Evolutionary conservation across 208 protist genomes (phyloP), one percentile per base, ranked within the genome.

Genomic region (Acanthamoeba triangularis): DNA sequence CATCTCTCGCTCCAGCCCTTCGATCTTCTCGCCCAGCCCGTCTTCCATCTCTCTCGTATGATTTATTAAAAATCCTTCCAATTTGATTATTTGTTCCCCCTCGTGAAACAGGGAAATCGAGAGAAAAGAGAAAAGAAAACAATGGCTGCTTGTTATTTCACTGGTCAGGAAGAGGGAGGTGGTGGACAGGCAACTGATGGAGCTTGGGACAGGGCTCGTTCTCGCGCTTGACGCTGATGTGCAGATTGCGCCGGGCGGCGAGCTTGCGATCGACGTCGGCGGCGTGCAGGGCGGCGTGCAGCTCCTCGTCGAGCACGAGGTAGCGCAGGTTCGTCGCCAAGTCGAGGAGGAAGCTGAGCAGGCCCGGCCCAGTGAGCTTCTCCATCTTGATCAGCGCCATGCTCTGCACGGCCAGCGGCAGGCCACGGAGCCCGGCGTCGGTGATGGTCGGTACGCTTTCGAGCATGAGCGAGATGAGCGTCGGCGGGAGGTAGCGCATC

Each of bases 131-230:
- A 59, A 59, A 59, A 59, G 0, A 25, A 25, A 14, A 33, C 0
- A 37, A 3, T 1, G n/a, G n/a, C 4, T 4, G n/a, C 30, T 16
- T 33, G 28, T 25, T 33, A 23, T 10, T 13, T 35, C 28, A 72
- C 30, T 72, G 65, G 8, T n/a, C 33, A 7, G 33, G 69, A 16
- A 44, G 33, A 28, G 69, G 33, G 49, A 33, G 61, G 23, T 80
- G 41, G 72, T 59, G 54, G 20, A 84, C 41, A 30, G 74, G 78
- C 44, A 87, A 23, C 30, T 87, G 78, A 20, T 87, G 78, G 14
- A 87, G 78, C 47, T 87, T 87, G 44, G 78, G 78, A 37, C 78
- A 87, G 6, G 78, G 78, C 78, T 87, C 78, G 78, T 87, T 87
- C 47, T 87, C 78, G 41, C 44, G 54, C 78, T 87, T 87, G 78